These are phyloP conservation scores for Isoetes taiwanensis DNA, from an alignment of 75 land plant genomes.

Conservation along the genomic window DNA sequence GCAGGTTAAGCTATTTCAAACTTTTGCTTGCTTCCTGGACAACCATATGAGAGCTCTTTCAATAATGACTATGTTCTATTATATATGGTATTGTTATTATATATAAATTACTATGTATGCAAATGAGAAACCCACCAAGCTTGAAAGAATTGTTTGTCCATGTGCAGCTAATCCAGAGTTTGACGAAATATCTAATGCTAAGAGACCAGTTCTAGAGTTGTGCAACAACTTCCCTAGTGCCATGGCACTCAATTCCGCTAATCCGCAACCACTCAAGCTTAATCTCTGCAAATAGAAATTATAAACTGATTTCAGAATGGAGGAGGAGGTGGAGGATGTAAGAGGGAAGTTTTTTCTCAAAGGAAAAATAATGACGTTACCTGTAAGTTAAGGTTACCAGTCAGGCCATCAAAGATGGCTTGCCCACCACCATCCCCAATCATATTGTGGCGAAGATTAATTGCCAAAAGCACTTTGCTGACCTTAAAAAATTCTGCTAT, in stretches of 20 bases:
- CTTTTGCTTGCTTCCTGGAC: slow-evolving; percentile 16
- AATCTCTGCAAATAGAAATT: slow-evolving; percentile 13
- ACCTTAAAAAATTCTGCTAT: slow-evolving; percentile 14
- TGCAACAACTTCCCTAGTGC: slow-evolving; percentile 14
- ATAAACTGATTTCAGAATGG: background rate
- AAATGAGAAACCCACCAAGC: slow-evolving; percentile 1
- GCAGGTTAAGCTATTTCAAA: slow-evolving; percentile 11
- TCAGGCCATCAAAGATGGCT: slow-evolving; percentile 19
- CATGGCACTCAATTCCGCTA: slow-evolving; percentile 5
- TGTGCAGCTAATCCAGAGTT: slow-evolving; percentile 18
- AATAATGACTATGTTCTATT: background rate
- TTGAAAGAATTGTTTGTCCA: slow-evolving; percentile 7
- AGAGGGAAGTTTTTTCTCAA: background rate
- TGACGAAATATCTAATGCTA: slow-evolving; percentile 14
- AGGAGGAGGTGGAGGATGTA: background rate
- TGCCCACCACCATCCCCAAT: slow-evolving; percentile 25
- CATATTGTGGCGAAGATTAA: slow-evolving; percentile 21
- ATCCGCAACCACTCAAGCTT: slow-evolving; percentile 13
- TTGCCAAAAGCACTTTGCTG: slow-evolving; percentile 9
- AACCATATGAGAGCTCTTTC: background rate
- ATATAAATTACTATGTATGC: background rate
- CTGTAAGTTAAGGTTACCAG: slow-evolving; percentile 13
- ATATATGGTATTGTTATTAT: background rate
- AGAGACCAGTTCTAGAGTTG: slow-evolving; percentile 16
- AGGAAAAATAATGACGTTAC: background rate